A percentile compares a stretch with the other conserved stretches of the same genome.
Evolutionary conservation across 2,329 filamentous ascomycete genomes (phyloP).

Genomic region (Phyllosticta citrichinensis): DNA sequence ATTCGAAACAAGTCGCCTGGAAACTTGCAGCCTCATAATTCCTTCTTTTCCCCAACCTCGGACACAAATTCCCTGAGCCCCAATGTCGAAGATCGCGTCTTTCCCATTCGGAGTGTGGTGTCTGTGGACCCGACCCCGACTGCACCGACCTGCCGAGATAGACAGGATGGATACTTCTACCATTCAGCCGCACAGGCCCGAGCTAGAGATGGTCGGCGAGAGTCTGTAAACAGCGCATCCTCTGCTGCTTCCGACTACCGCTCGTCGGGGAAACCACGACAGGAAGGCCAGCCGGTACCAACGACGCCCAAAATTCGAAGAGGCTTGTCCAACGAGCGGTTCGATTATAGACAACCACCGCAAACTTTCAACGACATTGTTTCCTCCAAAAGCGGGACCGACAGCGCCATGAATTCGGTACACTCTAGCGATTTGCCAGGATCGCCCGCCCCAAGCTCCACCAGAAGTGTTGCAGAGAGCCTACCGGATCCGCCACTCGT

Average conservation of each 20-base stretch:
- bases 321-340: neutral
- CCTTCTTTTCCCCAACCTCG: conserved; percentile 14
- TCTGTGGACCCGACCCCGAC: conserved; percentile 52
- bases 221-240: conserved; percentile 23
- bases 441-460: conserved; percentile 21
- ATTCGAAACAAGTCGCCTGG: neutral
- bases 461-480: conserved; percentile 25
- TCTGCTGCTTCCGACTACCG: conserved; percentile 9
- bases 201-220: conserved; percentile 19
- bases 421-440: conserved; percentile 16
- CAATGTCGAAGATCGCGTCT: conserved; percentile 52
- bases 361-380: conserved; percentile 28
- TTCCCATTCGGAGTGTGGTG: conserved; percentile 72
- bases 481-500: conserved; percentile 40
- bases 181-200: conserved; percentile 11
- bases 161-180: conserved; percentile 32
- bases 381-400: conserved; percentile 19
- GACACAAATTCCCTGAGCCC: conserved; percentile 29
- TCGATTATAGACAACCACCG: conserved; percentile 15
- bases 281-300: neutral
- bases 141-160: conserved; percentile 16
- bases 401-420: conserved; percentile 13
- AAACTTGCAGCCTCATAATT: neutral
- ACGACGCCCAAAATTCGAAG: neutral
- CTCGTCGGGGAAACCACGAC: neutral